phyloP scores from a whole-genome alignment of 2,329 filamentous ascomycete genomes.

The Pseudogymnoascus sp. region DNA sequence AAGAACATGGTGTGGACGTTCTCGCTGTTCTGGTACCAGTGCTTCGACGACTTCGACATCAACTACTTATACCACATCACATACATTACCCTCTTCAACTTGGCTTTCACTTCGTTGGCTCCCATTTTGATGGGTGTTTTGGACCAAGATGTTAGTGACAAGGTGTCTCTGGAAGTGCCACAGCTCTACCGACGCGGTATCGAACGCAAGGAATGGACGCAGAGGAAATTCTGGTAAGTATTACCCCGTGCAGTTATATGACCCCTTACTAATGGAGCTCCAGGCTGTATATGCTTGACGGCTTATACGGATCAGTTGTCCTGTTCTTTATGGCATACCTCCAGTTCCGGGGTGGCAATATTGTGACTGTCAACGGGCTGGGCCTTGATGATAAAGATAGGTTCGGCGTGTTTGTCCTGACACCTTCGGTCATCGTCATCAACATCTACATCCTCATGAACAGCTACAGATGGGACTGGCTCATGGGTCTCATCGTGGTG shows the following conservation, averaged over 20 bases:
- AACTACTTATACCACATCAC: slow-evolving; percentile 97
- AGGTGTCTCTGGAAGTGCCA: slow-evolving; percentile 86
- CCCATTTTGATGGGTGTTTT: slow-evolving; percentile 94
- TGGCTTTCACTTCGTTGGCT: slow-evolving; percentile 91
- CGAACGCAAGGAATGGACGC: slow-evolving; percentile 93
- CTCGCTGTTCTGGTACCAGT: slow-evolving; percentile 93
- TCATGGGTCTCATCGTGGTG: slow-evolving; percentile 73
- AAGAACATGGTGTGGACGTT: slow-evolving; percentile 99
- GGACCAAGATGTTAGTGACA: slow-evolving; percentile 93
- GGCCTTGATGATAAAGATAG: slow-evolving; percentile 72
- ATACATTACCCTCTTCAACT: slow-evolving; percentile 93
- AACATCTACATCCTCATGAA: slow-evolving; percentile 95
- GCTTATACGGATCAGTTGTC: slow-evolving; percentile 88
- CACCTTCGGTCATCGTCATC: slow-evolving; percentile 77
- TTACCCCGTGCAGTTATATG: not conserved
- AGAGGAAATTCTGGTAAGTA: slow-evolving; percentile 87
- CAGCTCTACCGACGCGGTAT: slow-evolving; percentile 94
- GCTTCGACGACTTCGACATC: slow-evolving; percentile 92
- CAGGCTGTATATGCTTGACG: slow-evolving; percentile 90
- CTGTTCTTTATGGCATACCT: slow-evolving; percentile 90
- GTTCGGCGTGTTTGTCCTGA: slow-evolving; percentile 80
- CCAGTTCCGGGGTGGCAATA: slow-evolving; percentile 62
- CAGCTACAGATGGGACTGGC: slow-evolving; percentile 96
- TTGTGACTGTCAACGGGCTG: slow-evolving; percentile 63
- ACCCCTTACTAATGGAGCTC: slow-evolving; percentile 16